Evolutionary conservation across 345 rosid genomes (phyloP).

Genomic region (Rhodamnia argentea): DNA sequence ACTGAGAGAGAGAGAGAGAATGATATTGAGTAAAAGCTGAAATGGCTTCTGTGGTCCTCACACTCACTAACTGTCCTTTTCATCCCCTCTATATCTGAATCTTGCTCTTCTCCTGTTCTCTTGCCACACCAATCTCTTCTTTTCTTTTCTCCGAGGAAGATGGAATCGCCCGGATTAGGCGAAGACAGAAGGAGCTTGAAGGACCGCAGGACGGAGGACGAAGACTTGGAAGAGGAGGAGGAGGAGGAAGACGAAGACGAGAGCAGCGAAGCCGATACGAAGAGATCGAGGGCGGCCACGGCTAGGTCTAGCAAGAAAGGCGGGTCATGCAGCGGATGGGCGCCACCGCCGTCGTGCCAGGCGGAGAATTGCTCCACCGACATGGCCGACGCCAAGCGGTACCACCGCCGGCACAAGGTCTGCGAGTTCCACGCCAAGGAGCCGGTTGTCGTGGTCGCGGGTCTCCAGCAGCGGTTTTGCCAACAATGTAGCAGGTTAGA

Average conservation of each 20-base stretch:
- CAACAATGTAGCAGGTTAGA: constrained; percentile 97
- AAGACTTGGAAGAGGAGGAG: constrained; percentile 46
- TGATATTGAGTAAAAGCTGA: not conserved
- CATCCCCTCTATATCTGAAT: not conserved
- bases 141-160: not conserved
- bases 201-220: constrained; percentile 14
- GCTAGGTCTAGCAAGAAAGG: constrained; percentile 21
- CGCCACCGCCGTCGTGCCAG: constrained; percentile 38
- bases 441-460: constrained; percentile 39
- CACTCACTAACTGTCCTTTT: not conserved
- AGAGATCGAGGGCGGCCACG: constrained; percentile 13
- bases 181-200: constrained; percentile 57
- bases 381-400: constrained; percentile 57
- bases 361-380: constrained; percentile 53
- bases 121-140: not conserved
- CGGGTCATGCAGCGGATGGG: constrained; percentile 3
- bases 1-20: not conserved
- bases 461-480: constrained; percentile 76
- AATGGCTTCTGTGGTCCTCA: not conserved
- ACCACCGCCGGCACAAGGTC: constrained; percentile 83
- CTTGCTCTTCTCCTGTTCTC: not conserved
- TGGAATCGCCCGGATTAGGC: constrained; percentile 37
- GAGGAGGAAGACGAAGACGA: constrained; percentile 30
- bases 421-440: constrained; percentile 87
- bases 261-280: constrained; percentile 28